Evolutionary conservation across 495 filamentous ascomycete genomes (phyloP), one percentile per base, ranked within the genome.

Genomic region (Xylaria longipes): DNA sequence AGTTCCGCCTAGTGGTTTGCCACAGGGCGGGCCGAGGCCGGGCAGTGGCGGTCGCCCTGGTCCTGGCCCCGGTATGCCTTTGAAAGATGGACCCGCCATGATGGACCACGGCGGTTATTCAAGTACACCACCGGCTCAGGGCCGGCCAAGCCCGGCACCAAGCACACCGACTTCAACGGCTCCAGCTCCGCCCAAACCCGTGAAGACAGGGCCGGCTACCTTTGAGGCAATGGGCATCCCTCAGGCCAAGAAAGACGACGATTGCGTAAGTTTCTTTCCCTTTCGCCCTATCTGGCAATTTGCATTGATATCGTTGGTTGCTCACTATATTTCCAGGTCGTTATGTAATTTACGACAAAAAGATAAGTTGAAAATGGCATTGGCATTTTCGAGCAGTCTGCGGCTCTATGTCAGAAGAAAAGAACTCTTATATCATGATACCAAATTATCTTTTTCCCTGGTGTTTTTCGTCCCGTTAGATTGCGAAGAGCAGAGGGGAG

Each of bases 191-290:
- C 76, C 77, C 48, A 87, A 85, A 65, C 86, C 86, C 33, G 87
- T 90, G 25, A 89, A 90, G 60, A 92, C 93, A 78, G 96, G 97
- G 12, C 96, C 96, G 5, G 93, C 97, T 79, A 99, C 96, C 3
- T 99, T 99, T 78, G 95, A 98, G 77, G 94, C 95, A 77, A 99
- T 99, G 96, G 95, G 95, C 65, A 94, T 99, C 73, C 92, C 93
- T 17, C 85, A 88, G 74, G 90, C 85, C 37, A 92, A 93, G 79
- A 87, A 91, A 71, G 92, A 97, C 43, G 87, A 87, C 72, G 95
- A 98, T 80, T 99, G 96, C 81, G 96, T 97, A 91, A 89, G 95
- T 87, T 31, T 48, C 29, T 17, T 31, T 50, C 12, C 9, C 41
- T 8, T 39, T 17, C 45, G 7, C 37, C 39, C 8, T 43, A 3